phyloP scores from a whole-genome alignment of 2,329 filamentous ascomycete genomes.

The Furcasterigmium sp. region DNA sequence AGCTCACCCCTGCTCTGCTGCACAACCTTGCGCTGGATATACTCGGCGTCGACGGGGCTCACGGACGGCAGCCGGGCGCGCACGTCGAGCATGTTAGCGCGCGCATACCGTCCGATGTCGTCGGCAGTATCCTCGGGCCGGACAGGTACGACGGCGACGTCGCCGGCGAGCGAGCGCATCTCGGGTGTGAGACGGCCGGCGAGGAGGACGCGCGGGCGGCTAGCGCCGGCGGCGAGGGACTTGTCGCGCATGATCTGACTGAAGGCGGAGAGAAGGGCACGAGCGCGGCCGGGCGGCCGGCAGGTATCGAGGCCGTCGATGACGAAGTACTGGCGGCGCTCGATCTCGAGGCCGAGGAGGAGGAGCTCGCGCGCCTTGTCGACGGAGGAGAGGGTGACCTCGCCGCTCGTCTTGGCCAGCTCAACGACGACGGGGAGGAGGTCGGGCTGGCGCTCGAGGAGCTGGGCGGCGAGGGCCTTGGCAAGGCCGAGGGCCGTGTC shows the following conservation, averaged over 20 bases:
- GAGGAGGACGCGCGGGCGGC: conserved; percentile 22
- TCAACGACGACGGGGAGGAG: conserved; percentile 22
- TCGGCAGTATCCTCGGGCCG: neutral
- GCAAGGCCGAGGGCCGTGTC: conserved; percentile 22
- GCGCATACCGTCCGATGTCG: conserved; percentile 7
- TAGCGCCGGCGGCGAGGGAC: neutral
- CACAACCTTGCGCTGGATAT: conserved; percentile 6
- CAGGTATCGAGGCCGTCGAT: conserved; percentile 41
- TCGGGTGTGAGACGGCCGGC: conserved; percentile 23
- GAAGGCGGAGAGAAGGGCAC: neutral
- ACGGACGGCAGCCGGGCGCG: neutral
- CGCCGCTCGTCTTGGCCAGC: conserved; percentile 17
- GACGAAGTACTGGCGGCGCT: conserved; percentile 26
- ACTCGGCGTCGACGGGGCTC: neutral
- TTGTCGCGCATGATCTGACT: neutral
- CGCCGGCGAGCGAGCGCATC: conserved; percentile 17
- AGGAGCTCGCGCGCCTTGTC: conserved; percentile 21
- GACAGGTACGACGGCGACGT: conserved; percentile 5
- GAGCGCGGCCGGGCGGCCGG: conserved; percentile 4
- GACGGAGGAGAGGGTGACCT: conserved; percentile 17
- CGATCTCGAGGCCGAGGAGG: conserved; percentile 20
- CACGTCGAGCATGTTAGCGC: neutral
- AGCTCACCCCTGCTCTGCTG: conserved; percentile 8
- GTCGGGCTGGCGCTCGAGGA: conserved; percentile 18
- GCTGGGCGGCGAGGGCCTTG: conserved; percentile 25